These are phyloP conservation scores for Penicillium palitans DNA, from an alignment of 2,329 filamentous ascomycete species.

Conservation along the genomic window DNA sequence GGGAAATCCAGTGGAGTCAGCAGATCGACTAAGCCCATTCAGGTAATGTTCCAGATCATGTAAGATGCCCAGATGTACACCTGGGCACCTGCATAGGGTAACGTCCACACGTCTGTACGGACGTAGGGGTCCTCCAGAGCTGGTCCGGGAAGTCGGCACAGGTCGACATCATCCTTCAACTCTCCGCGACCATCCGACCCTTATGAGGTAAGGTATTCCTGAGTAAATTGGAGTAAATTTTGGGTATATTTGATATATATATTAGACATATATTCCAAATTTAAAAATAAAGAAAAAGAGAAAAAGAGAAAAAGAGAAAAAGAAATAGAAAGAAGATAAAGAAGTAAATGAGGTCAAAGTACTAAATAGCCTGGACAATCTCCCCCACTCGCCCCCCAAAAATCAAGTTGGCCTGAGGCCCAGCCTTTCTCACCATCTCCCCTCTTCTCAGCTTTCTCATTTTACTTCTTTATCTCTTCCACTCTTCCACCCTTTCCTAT, in stretches of 20 bases:
- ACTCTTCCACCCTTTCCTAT: not conserved
- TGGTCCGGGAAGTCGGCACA: conserved; percentile 2
- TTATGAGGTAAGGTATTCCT: not conserved
- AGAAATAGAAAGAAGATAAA: not conserved
- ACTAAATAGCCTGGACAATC: not conserved
- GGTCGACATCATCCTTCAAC: conserved; percentile 1
- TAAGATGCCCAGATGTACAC: not conserved
- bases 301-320: not conserved
- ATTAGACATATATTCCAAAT: not conserved
- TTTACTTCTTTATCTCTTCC: not conserved
- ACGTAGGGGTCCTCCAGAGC: too few relatives aligned
- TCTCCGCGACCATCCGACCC: conserved; percentile 5
- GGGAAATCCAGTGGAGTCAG: not conserved
- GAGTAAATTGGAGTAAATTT: too few relatives aligned
- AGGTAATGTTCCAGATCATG: conserved; percentile 24
- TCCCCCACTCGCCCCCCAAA: conserved; percentile 11
- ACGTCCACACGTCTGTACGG: not conserved
- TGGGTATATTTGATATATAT: not conserved
- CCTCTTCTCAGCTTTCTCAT: conserved; percentile 14
- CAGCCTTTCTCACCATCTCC: conserved; percentile 15
- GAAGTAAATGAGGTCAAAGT: not conserved
- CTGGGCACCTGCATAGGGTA: not conserved
- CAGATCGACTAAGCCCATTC: conserved; percentile 17
- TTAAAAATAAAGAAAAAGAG: too few relatives aligned
- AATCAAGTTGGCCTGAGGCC: conserved; percentile 22